Percentiles rank a stretch among this genome's conserved stretches.
Conservation (phyloP, 768 basidiomycete genomes). For the Solioccasus polychromus region DNA sequence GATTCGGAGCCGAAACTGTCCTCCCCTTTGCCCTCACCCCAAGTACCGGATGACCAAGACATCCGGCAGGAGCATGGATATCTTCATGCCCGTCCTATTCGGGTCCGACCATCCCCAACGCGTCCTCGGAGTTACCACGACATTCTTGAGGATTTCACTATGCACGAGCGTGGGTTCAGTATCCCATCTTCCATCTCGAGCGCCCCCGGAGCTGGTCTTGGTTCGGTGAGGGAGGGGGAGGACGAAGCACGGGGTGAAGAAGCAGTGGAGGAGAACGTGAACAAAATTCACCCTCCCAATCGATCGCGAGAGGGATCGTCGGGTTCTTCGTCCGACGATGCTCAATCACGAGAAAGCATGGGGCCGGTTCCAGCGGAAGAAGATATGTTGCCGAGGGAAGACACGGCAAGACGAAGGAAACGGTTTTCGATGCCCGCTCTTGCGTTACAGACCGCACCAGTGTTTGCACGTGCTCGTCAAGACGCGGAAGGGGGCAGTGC, state of each 20-base stretch:
- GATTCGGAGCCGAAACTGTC: slow-evolving; percentile 7
- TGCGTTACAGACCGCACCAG: slow-evolving; percentile 68
- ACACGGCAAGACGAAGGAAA: slow-evolving; percentile 61
- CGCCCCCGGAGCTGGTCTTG: slow-evolving; percentile 21
- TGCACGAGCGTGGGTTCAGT: slow-evolving; percentile 30
- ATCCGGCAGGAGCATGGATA: slow-evolving; percentile 1
- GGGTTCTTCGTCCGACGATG: neutral
- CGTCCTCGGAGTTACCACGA: slow-evolving; percentile 66
- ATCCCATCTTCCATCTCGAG: slow-evolving; percentile 32
- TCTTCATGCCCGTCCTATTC: slow-evolving; percentile 18
- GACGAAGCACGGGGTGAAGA: slow-evolving; percentile 9
- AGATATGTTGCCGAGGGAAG: slow-evolving; percentile 41
- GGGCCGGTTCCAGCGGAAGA: slow-evolving; percentile 1
- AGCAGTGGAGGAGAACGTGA: neutral
- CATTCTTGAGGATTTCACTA: slow-evolving; percentile 61
- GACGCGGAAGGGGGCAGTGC: slow-evolving; percentile 11
- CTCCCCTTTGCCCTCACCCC: slow-evolving; percentile 2
- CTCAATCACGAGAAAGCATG: slow-evolving; percentile 5
- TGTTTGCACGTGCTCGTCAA: slow-evolving; percentile 53
- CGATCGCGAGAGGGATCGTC: neutral
- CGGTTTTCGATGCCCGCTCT: slow-evolving; percentile 78
- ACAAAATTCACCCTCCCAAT: slow-evolving; percentile 1
- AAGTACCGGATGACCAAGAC: slow-evolving; percentile 3
- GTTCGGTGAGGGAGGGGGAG: slow-evolving; percentile 21
- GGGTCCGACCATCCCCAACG: slow-evolving; percentile 32